Base-by-base conservation (phyloP, 2,329 filamentous ascomycete genomes). In the Aureobasidium sp. region DNA sequence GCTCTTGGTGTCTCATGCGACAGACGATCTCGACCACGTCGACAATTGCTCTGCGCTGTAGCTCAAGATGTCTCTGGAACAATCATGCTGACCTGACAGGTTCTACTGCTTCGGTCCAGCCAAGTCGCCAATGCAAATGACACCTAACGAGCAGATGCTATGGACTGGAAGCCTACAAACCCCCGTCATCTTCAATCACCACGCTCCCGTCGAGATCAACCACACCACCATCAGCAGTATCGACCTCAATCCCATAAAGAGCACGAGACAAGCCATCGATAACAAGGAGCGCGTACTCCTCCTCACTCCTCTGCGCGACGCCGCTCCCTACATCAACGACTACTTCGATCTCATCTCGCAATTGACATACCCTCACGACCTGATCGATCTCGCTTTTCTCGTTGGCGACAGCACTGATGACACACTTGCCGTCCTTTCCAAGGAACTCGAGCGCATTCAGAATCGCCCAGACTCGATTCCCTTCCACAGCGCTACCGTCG, bases 91-190 rank as follows among this genome's bases (percentile, higher is more conserved):
- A 60, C 57, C 57, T n/a, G 24, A 32, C 71, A 97, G 93, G 77
- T 97, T 96, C 77, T 96, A 96, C 78, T 99, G 94, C 80, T 97
- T 92, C 84, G 94, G 94, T 13, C 93, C 94, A 15, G 85, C 88
- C 27, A 97, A 95, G 79, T 85, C 94, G n/a, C 94, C 94, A 59
- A 95, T 96, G 86, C 86, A 94, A 67, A 96, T 99, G 91, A 85
- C 89, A 46, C 79, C 88, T 62, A 97, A 97, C 73, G 94, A 99
- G 73, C 88, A 93, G 75, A 87, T 87, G 65, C 84, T 90, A 67
- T 99, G 94, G 94, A 88, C 89, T 68, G 86, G 86, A 63, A 92
- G 96, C 72, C 80, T 94, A 66, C 87, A 92, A 69, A 97, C 94
- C 3, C 94, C 94, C 55, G 92, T 99, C 69, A 84, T 96, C 67